Conservation (phyloP, 352 stramenopile genomes). For the Plasmopara muralis region DNA sequence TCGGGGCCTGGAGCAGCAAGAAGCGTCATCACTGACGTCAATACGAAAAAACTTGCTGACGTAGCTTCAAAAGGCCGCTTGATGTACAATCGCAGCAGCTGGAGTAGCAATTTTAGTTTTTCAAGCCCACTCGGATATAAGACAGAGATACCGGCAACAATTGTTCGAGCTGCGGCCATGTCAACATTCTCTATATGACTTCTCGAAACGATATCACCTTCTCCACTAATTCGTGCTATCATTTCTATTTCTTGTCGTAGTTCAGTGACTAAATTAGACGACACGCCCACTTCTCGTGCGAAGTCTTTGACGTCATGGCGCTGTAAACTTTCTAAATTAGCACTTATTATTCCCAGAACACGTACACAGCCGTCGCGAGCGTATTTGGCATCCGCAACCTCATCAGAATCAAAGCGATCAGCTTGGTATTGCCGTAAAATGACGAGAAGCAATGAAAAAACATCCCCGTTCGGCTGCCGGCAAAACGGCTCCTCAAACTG, state of each 20-base stretch:
- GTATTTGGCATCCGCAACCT: not conserved
- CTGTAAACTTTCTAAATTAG: conserved; percentile 62
- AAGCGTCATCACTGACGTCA: conserved; percentile 45
- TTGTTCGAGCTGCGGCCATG: conserved; percentile 48
- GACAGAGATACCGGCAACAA: conserved; percentile 55
- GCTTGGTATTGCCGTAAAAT: conserved; percentile 41
- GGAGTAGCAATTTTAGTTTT: conserved; percentile 60
- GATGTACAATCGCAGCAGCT: conserved; percentile 45
- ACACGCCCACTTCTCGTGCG: conserved; percentile 33
- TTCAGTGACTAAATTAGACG: conserved; percentile 20
- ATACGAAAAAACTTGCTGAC: conserved; percentile 46
- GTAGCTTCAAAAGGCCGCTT: conserved; percentile 18
- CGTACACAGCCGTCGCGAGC: conserved; percentile 25
- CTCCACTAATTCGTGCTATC: conserved; percentile 32
- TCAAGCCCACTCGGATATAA: conserved; percentile 59
- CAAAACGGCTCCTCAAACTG: conserved; percentile 77
- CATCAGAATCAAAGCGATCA: conserved; percentile 1
- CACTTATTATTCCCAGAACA: conserved; percentile 49
- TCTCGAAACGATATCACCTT: not conserved
- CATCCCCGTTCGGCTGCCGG: conserved; percentile 50
- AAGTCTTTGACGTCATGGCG: conserved; percentile 42
- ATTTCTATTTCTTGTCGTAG: conserved; percentile 46
- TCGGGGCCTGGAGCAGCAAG: conserved; percentile 51
- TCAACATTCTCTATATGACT: conserved; percentile 27
- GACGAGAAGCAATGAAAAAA: conserved; percentile 41